Evolutionary conservation across 331 rosid genomes (phyloP).

Genomic region (Acacia concinna): DNA sequence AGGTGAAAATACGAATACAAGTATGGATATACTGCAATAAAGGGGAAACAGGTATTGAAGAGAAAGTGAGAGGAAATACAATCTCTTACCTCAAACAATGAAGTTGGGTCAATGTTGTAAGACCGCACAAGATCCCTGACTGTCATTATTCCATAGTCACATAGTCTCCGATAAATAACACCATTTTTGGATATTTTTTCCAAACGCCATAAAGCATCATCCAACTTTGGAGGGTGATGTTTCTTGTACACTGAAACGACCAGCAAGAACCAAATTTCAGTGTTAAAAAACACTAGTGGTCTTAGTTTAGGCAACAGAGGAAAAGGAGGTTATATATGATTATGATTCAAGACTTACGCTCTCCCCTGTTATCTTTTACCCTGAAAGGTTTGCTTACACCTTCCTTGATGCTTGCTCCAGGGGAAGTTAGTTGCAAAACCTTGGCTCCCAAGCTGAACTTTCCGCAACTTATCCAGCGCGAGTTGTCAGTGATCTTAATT

Average conservation of each 20-base stretch:
- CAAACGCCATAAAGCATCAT: slow-evolving; percentile 74
- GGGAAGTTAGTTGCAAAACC: slow-evolving; percentile 26
- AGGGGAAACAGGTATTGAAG: not conserved
- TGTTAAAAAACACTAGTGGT: not conserved
- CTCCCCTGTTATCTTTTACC: slow-evolving; percentile 82
- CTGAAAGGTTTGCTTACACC: slow-evolving; percentile 61
- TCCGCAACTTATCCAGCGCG: slow-evolving; percentile 59
- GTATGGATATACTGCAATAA: not conserved
- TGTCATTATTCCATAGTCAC: slow-evolving; percentile 23
- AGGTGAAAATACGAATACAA: not conserved
- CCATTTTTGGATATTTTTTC: slow-evolving; percentile 61
- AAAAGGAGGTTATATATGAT: not conserved
- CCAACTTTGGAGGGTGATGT: slow-evolving; percentile 60
- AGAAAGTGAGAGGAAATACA: not conserved
- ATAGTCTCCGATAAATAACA: slow-evolving; percentile 34
- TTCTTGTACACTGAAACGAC: slow-evolving; percentile 59
- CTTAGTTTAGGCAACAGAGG: not conserved
- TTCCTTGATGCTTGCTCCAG: slow-evolving; percentile 47
- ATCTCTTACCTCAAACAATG: slow-evolving; percentile 44
- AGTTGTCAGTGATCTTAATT: slow-evolving; percentile 61
- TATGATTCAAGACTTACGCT: slow-evolving; percentile 52
- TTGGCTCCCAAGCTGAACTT: slow-evolving; percentile 65
- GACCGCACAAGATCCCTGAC: slow-evolving; percentile 57
- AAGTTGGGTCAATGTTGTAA: slow-evolving; percentile 33
- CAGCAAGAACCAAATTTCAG: slow-evolving; percentile 10